Evolutionary conservation across 2,329 filamentous ascomycete species (phyloP).

Genomic region (Colletotrichum musae): DNA sequence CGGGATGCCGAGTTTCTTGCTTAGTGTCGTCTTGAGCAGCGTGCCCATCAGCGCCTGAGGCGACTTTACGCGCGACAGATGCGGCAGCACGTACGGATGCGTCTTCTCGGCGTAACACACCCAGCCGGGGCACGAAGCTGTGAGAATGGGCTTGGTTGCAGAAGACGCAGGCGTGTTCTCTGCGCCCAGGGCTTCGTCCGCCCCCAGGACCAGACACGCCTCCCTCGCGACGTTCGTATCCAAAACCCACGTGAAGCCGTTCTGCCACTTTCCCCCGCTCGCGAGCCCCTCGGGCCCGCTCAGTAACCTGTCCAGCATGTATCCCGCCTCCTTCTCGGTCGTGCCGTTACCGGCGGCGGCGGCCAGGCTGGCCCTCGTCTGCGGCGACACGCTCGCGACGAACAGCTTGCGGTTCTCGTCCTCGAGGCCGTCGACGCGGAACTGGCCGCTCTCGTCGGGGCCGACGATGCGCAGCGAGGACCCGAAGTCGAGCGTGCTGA

Average conservation of each 20-base stretch:
- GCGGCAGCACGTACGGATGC: constrained; percentile 91
- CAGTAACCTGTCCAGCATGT: constrained; percentile 87
- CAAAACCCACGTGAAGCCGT: constrained; percentile 88
- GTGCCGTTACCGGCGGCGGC: constrained; percentile 83
- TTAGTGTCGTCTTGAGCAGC: constrained; percentile 88
- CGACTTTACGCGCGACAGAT: constrained; percentile 92
- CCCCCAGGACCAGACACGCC: constrained; percentile 84
- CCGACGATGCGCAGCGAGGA: constrained; percentile 62
- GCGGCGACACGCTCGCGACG: constrained; percentile 92
- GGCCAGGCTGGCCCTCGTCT: constrained; percentile 89
- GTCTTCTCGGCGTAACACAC: constrained; percentile 99
- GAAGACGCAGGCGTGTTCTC: constrained; percentile 37
- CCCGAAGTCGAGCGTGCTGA: constrained; percentile 82
- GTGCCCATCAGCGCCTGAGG: constrained; percentile 94
- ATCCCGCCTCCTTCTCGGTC: constrained; percentile 79
- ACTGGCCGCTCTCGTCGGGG: constrained; percentile 50
- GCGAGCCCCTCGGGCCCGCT: constrained; percentile 78
- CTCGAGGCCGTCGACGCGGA: constrained; percentile 66
- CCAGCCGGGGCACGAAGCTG: constrained; percentile 96
- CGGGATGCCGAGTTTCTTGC: constrained; percentile 77
- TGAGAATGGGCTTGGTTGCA: constrained; percentile 75
- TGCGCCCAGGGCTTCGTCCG: constrained; percentile 74
- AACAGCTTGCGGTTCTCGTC: constrained; percentile 80
- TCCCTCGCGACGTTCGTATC: constrained; percentile 90
- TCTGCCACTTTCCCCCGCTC: constrained; percentile 78